phyloP scores from a whole-genome alignment of 75 land plant genomes.

The Picea sitchensis region DNA sequence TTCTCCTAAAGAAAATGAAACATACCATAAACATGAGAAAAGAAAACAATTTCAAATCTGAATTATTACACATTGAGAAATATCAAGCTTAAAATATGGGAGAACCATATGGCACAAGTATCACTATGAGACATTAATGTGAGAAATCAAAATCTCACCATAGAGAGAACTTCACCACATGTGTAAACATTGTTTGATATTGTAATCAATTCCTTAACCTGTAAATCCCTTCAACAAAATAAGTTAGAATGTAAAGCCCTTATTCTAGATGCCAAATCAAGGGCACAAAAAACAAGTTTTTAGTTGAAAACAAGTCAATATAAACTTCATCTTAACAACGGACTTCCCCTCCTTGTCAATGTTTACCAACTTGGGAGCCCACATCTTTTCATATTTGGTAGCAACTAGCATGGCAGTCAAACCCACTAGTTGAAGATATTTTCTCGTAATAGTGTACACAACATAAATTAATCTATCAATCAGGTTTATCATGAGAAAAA shows the following conservation, averaged over 20 bases:
- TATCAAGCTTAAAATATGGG: not conserved
- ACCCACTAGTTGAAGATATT: constrained; percentile 79
- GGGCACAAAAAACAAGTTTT: not conserved
- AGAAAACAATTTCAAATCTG: not conserved
- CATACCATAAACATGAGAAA: constrained; percentile 5
- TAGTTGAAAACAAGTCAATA: not conserved
- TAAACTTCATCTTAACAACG: not conserved
- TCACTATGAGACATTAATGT: not conserved
- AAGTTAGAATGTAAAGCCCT: not conserved
- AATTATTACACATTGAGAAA: not conserved
- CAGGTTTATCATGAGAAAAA: constrained; percentile 66
- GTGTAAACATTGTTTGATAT: constrained; percentile 69
- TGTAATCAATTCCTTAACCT: constrained; percentile 53
- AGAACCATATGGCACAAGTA: not conserved
- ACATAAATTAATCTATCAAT: constrained; percentile 63
- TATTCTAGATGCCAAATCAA: not conserved
- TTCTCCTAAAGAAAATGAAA: constrained; percentile 49
- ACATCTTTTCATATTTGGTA: constrained; percentile 86
- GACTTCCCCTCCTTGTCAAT: not conserved
- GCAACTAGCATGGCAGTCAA: constrained; percentile 79
- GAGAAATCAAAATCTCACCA: constrained; percentile 39
- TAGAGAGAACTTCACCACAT: constrained; percentile 48
- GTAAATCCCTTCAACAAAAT: not conserved
- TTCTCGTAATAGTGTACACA: constrained; percentile 27
- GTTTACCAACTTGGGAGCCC: constrained; percentile 74